Evolutionary conservation across 73 alveolate species (phyloP).

Genomic region (Blepharisma stoltei): DNA sequence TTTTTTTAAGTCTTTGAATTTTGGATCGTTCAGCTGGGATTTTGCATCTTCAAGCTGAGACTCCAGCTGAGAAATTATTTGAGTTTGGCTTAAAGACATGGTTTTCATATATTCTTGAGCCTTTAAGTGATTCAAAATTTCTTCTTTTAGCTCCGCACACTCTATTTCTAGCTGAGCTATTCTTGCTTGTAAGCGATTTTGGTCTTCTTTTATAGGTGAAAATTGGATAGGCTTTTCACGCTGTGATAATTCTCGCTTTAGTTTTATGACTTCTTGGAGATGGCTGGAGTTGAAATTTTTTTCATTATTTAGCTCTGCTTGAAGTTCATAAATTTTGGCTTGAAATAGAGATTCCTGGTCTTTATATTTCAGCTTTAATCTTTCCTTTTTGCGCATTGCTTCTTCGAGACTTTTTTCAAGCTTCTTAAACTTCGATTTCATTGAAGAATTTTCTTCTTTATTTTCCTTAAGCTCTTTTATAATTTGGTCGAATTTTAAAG

Average conservation of each 20-base stretch:
- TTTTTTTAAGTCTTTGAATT: not conserved
- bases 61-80: not conserved
- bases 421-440: not conserved
- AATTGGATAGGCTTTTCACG: not conserved
- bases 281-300: constrained; percentile 10
- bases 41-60: not conserved
- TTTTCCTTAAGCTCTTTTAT: not conserved
- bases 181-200: not conserved
- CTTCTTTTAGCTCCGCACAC: not conserved
- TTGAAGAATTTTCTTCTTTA: not conserved
- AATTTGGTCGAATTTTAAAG: not conserved
- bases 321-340: not conserved
- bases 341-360: not conserved
- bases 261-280: constrained; percentile 14
- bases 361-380: not conserved
- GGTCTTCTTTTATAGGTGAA: not conserved
- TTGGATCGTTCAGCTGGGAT: not conserved
- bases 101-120: too few relatives aligned
- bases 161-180: constrained; percentile 6
- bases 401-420: not conserved
- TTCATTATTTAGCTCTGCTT: constrained; percentile 11
- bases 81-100: not conserved
- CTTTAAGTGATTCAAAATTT: not conserved
- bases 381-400: not conserved
- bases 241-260: not conserved